Percentiles rank a stretch among this genome's conserved stretches.
Conservation (phyloP, 805 yeast species). For the Yamadazyma paraphyllophila region DNA sequence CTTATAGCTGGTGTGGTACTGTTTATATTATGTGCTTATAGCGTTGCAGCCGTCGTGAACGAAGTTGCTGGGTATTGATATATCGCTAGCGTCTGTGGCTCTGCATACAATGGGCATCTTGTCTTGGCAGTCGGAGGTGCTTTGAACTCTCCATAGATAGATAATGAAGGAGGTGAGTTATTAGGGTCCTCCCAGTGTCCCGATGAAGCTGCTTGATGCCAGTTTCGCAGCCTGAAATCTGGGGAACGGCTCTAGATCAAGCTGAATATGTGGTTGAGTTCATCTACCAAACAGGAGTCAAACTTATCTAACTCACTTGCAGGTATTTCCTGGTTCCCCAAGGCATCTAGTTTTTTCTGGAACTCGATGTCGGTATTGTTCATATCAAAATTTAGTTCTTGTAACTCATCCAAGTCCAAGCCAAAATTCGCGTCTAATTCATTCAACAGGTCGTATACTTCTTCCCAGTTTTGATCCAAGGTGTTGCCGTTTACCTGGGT, state of each 20-base stretch:
- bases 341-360: conserved; percentile 12
- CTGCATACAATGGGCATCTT: too few relatives aligned
- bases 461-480: conserved; percentile 44
- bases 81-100: too few relatives aligned
- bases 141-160: too few relatives aligned
- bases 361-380: conserved; percentile 15
- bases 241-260: not conserved
- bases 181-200: too few relatives aligned
- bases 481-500: conserved; percentile 14
- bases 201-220: too few relatives aligned
- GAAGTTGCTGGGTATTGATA: too few relatives aligned
- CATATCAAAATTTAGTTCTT: conserved; percentile 39
- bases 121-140: too few relatives aligned
- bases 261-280: conserved; percentile 6
- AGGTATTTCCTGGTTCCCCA: conserved; percentile 17
- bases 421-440: conserved; percentile 36
- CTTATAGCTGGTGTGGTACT: too few relatives aligned
- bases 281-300: conserved; percentile 12
- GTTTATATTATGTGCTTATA: too few relatives aligned
- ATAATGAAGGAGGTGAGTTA: too few relatives aligned
- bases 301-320: conserved; percentile 34
- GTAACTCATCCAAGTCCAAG: conserved; percentile 36
- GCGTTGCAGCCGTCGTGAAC: too few relatives aligned
- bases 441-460: conserved; percentile 34
- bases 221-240: too few relatives aligned